Base-by-base conservation (phyloP, 2,329 filamentous ascomycete species). In the Endothia cerciana region DNA sequence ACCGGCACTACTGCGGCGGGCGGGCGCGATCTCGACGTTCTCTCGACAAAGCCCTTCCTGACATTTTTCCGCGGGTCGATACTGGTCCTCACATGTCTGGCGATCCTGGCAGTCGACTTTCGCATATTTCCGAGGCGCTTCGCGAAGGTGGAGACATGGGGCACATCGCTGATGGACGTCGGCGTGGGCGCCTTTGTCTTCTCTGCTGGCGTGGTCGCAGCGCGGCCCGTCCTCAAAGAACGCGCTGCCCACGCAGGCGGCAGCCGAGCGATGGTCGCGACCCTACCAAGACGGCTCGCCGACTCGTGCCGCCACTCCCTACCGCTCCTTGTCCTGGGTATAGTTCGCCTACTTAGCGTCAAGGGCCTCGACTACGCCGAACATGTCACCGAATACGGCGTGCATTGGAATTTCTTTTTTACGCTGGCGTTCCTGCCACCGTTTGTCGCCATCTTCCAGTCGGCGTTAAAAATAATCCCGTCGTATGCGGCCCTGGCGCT, bases 361-460 rank as follows among this genome's bases (percentile, higher is more conserved):
- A 99, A 99, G 79, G 92, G 92, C 7, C 82, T 97, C 38, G 93
- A 98, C 75, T 99, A 99, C 75, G 94, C 94, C 3, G 95, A 99
- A 77, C 95, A 99, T 80, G 93, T 97, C 66, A 93, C 92, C 17
- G 95, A 99, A 76, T 99, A 99, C 74, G 95, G 95, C 53, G 92
- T 99, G 11, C 95, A 99, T 77, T 99, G 95, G 95, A 99, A 99
- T 77, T 99, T 99, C 78, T 99, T 99, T 84, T 98, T 98, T 79
- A 99, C 95, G 0, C 83, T 99, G 11, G 94, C 89, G 6, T 86
- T 97, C 58, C 80, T 99, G 30, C 93, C 94, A 0, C 94, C 94
- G 0, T 97, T 97, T 73, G 89, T 97, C 62, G 93, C 94, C 36
- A 76, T 95, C 0, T 92, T 94, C 68, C 92, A 96, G 75, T 86